A percentile compares a stretch with the other conserved stretches of the same genome.
phyloP scores from a whole-genome alignment of 805 yeast genomes.

The Teunomyces cretensis region DNA sequence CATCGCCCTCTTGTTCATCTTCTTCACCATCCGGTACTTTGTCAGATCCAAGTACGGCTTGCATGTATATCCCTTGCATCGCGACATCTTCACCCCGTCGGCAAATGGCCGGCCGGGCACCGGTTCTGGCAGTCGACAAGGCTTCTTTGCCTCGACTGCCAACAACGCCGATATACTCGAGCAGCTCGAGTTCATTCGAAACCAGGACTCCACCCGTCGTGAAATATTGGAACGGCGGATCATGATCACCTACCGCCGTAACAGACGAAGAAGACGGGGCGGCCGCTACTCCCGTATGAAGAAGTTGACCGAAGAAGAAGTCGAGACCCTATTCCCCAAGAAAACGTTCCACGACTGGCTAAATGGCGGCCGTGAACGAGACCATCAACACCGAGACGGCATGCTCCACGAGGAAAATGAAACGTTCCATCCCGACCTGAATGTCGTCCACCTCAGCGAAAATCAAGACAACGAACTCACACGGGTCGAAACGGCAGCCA shows the following conservation, averaged over 20 bases:
- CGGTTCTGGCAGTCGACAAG: neutral
- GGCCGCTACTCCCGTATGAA: conserved; percentile 46
- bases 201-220: conserved; percentile 27
- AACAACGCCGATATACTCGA: conserved; percentile 28
- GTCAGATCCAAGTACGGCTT: conserved; percentile 58
- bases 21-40: conserved; percentile 61
- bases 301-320: conserved; percentile 54
- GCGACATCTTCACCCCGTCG: neutral
- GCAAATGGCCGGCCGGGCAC: conserved; percentile 1
- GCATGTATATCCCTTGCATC: conserved; percentile 37
- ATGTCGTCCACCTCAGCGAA: neutral
- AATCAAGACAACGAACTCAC: neutral
- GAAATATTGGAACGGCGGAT: neutral
- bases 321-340: conserved; percentile 59
- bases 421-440: neutral
- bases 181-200: conserved; percentile 35
- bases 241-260: conserved; percentile 7
- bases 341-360: conserved; percentile 61
- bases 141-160: neutral
- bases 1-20: conserved; percentile 55
- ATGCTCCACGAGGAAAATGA: conserved; percentile 38
- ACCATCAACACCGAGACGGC: conserved; percentile 44
- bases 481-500: neutral
- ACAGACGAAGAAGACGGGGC: conserved; percentile 41
- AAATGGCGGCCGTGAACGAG: conserved; percentile 57